These are phyloP conservation scores for Pistacia integerrima DNA, from an alignment of 345 rosid species.

Conservation along the genomic window DNA sequence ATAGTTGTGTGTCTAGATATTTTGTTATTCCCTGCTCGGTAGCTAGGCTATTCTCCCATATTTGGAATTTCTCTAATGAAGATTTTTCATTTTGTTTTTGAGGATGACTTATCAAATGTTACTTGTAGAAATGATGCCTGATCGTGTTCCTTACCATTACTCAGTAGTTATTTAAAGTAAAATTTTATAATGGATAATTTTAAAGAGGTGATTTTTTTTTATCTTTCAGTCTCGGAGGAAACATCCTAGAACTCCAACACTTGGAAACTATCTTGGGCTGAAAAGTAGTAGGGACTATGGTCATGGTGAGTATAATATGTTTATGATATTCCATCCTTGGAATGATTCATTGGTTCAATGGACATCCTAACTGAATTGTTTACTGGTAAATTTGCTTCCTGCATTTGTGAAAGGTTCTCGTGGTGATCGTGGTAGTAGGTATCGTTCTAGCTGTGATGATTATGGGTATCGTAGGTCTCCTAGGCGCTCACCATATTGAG, in stretches of 20 bases:
- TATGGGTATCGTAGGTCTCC: constrained; percentile 68
- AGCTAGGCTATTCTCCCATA: constrained; percentile 19
- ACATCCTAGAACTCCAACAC: constrained; percentile 97
- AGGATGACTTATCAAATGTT: neutral
- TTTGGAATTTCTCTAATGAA: neutral
- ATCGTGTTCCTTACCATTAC: constrained; percentile 3
- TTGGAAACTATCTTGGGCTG: constrained; percentile 97
- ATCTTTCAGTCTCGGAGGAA: constrained; percentile 91
- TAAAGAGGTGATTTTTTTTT: constrained; percentile 24
- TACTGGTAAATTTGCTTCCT: neutral
- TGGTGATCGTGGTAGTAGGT: constrained; percentile 59
- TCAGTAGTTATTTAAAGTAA: neutral
- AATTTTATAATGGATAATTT: neutral
- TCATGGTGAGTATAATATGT: constrained; percentile 36
- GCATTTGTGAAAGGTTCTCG: constrained; percentile 36
- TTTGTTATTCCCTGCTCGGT: constrained; percentile 21
- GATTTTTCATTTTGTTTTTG: neutral
- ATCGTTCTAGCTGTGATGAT: constrained; percentile 64
- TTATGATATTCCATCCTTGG: neutral
- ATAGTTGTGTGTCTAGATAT: constrained; percentile 28
- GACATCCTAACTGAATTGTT: neutral
- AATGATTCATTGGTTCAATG: neutral
- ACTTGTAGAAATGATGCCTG: constrained; percentile 16
- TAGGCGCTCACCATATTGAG: constrained; percentile 70
- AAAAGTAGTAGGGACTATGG: constrained; percentile 73